A percentile compares a stretch with the other conserved stretches of the same genome.
phyloP scores from a whole-genome alignment of 148 eudicot species.

The Amaranthus cruentus region DNA sequence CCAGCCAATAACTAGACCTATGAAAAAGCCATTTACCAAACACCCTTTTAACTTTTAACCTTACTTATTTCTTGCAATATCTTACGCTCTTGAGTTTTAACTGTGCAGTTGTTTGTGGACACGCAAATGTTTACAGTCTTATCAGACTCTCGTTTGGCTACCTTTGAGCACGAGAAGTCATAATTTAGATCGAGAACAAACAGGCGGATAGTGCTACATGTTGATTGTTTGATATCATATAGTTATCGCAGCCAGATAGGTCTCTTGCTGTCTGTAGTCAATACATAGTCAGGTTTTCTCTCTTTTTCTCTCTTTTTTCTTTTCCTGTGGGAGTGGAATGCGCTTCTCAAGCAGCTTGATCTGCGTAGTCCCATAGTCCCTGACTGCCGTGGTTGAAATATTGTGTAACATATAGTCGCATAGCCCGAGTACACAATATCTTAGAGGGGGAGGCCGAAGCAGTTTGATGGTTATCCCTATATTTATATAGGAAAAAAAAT shows the following conservation, averaged over 20 bases:
- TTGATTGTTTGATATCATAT: not conserved
- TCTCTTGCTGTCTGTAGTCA: conserved; percentile 8
- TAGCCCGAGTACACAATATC: conserved; percentile 14
- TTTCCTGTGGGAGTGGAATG: not conserved
- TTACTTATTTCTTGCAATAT: not conserved
- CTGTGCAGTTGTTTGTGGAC: conserved; percentile 79
- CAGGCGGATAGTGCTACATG: conserved; percentile 6
- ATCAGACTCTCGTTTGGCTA: conserved; percentile 68
- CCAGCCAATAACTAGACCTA: too few species aligned
- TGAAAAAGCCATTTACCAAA: too few species aligned
- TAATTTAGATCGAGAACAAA: conserved; percentile 2
- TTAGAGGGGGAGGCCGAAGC: conserved; percentile 3
- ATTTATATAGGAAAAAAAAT: not conserved
- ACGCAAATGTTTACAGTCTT: conserved; percentile 82
- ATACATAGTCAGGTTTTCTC: conserved; percentile 4
- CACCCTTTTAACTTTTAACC: not conserved
- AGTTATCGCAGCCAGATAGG: conserved; percentile 10
- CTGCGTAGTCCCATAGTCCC: not conserved
- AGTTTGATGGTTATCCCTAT: conserved; percentile 14
- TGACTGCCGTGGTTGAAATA: conserved; percentile 9
- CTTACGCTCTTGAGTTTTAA: not conserved
- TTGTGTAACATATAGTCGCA: conserved; percentile 33
- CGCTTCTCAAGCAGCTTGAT: not conserved
- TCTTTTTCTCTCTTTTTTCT: not conserved
- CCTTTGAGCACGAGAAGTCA: conserved; percentile 47